Percentiles rank a stretch among this genome's conserved stretches.
These are phyloP conservation scores for Carex myosuroides DNA, from an alignment of 176 grass and related monocot genomes.

Conservation along the genomic window DNA sequence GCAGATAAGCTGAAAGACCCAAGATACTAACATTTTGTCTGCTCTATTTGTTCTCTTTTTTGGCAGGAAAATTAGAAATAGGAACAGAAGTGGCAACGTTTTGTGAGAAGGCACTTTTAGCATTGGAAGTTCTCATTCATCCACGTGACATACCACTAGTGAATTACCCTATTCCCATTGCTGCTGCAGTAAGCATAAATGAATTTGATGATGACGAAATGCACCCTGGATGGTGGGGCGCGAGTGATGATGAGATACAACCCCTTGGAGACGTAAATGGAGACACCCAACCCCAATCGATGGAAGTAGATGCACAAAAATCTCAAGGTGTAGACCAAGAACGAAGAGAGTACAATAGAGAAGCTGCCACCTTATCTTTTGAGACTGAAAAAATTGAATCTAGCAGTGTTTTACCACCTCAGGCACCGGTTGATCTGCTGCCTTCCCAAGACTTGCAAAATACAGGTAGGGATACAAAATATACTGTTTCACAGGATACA, in stretches of 20 bases:
- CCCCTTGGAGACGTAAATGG: conserved; percentile 6
- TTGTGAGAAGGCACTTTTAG: conserved; percentile 51
- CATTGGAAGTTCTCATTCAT: conserved; percentile 83
- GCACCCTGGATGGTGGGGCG: conserved; percentile 39
- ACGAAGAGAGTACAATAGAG: conserved; percentile 2
- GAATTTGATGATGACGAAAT: conserved; percentile 37
- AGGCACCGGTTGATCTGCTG: background rate
- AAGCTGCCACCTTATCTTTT: background rate
- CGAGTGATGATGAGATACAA: conserved; percentile 34
- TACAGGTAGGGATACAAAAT: background rate
- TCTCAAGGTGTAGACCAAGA: conserved; percentile 23
- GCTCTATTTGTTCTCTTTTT: conserved; percentile 16
- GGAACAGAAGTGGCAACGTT: conserved; percentile 52
- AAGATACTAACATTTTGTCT: background rate
- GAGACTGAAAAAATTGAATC: background rate
- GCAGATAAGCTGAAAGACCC: background rate
- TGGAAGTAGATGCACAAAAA: conserved; percentile 23
- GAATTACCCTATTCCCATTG: conserved; percentile 18
- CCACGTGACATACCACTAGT: conserved; percentile 57
- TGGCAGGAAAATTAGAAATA: conserved; percentile 72
- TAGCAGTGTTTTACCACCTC: conserved; percentile 5
- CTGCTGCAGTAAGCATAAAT: conserved; percentile 14
- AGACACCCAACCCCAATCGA: conserved; percentile 2
- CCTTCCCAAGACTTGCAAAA: conserved; percentile 1
- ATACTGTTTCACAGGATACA: background rate